Evolutionary conservation across 2,329 filamentous ascomycete genomes (phyloP), one percentile per base, ranked within the genome.

Genomic region (Aspergillus transmontanensis): DNA sequence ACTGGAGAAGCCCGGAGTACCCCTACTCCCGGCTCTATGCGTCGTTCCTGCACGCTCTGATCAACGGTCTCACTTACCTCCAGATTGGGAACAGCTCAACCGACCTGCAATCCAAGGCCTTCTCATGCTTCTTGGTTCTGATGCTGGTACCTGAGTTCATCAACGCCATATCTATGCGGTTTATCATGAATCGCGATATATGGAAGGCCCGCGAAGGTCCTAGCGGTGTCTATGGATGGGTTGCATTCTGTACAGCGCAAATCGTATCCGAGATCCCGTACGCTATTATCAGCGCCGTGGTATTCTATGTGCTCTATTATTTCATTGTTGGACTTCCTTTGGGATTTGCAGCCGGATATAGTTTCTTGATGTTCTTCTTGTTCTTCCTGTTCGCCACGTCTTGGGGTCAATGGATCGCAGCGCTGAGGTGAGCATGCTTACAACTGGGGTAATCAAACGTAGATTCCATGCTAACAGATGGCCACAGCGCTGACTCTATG

Each of bases 371-470:
- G 88, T 86, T 86, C 1, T 77, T 92, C 68, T 80, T 93, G 0
- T 92, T 92, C 78, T 91, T 87, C 78, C 75, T 92, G 2, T 92
- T 92, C 80, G 84, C 87, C 72, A 85, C 83, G 36, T 87, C 82
- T 65, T 93, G 88, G 90, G 91, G 89, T 16, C 90, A 92, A 73
- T 93, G 89, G 89, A 92, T 93, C 69, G 90, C 87, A 64, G 90
- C 91, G 1, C 89, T 92, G 50, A 76, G 75, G 74, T 76, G 89
- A 91, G 0, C 12, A 6, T 39, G 19, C 23, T 36, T 14, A 4
- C 26, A 43, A 14, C 26, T 19, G 30, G 16, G 7, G 11, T 16
- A 16, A 43, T 7, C 19, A 4, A 6, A 2, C 26, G 23, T 48
- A 19, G 5, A 36, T 5, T 12, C 19, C 30, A 16, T n/a, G 30